These are phyloP conservation scores for Saccharomycopsis sp. DNA, from an alignment of 805 yeast genomes.

Conservation along the genomic window DNA sequence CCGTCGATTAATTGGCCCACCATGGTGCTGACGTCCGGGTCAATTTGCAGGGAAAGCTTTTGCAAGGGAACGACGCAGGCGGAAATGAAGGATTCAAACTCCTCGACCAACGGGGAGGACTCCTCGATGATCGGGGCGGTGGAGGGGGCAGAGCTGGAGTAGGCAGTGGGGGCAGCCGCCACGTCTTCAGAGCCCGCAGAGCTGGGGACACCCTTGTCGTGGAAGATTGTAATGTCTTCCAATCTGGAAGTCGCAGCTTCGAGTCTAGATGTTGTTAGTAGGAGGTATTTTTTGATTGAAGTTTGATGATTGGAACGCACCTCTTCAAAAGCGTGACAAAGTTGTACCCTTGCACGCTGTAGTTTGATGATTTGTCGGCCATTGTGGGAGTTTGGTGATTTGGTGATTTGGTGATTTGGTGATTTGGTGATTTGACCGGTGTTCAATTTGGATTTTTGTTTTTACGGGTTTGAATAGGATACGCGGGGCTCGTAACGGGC, in stretches of 20 bases:
- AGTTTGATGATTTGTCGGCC: conserved; percentile 31
- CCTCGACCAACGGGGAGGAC: conserved; percentile 36
- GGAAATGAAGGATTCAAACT: conserved; percentile 46
- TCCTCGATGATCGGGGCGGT: conserved; percentile 17
- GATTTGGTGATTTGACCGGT: too few species aligned
- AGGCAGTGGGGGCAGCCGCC: conserved; percentile 21
- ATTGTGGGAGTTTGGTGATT: conserved; percentile 4
- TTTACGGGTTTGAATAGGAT: too few species aligned
- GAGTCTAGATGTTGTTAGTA: conserved; percentile 42
- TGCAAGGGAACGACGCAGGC: conserved; percentile 53
- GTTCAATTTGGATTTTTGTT: too few species aligned
- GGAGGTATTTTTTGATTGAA: background rate
- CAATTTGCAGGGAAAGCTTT: conserved; percentile 42
- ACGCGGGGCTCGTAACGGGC: too few species aligned
- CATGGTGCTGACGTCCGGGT: conserved; percentile 48
- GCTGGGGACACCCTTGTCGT: conserved; percentile 48
- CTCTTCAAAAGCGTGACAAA: conserved; percentile 69
- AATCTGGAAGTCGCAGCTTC: conserved; percentile 91
- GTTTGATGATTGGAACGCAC: conserved; percentile 27
- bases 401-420: too few species aligned
- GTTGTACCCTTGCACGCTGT: conserved; percentile 74
- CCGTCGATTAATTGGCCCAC: conserved; percentile 43
- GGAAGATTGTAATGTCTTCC: conserved; percentile 79
- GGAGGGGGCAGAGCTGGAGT: conserved; percentile 1
- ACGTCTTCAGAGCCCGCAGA: background rate